Percentiles rank a stretch among this genome's conserved stretches.
phyloP scores from a whole-genome alignment of 1,139 yeast species.

The Blastobotrys apis region DNA sequence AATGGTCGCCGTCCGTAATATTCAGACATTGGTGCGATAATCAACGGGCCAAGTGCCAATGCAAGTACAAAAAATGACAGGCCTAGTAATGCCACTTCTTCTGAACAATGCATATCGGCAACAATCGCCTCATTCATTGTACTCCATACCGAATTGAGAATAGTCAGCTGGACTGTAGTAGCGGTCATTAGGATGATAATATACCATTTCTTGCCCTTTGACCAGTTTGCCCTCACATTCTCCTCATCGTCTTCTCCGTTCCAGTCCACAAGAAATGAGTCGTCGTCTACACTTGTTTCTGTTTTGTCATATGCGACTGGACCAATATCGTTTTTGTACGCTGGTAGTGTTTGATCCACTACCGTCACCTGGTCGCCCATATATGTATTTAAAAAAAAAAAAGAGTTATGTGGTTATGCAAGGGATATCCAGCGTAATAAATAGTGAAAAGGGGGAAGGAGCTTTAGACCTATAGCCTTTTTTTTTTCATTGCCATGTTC shows the following conservation, averaged over 20 bases:
- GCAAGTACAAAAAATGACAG: constrained; percentile 63
- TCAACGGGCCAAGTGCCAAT: constrained; percentile 57
- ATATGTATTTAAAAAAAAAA: too few relatives aligned
- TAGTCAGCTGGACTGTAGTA: constrained; percentile 45
- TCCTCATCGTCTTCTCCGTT: constrained; percentile 45
- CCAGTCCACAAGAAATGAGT: constrained; percentile 23
- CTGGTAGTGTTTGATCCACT: too few relatives aligned
- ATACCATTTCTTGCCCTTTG: constrained; percentile 45
- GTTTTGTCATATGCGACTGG: too few relatives aligned
- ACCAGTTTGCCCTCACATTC: constrained; percentile 44
- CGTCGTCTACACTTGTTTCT: too few relatives aligned
- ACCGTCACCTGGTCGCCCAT: too few relatives aligned
- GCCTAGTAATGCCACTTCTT: constrained; percentile 41
- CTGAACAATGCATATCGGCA: constrained; percentile 21
- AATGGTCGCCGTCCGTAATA: constrained; percentile 58
- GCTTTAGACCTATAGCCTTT: too few relatives aligned
- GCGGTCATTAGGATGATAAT: constrained; percentile 50
- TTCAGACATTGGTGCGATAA: constrained; percentile 63
- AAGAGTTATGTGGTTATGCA: too few relatives aligned
- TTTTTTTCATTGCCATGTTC: too few relatives aligned
- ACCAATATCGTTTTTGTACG: too few relatives aligned
- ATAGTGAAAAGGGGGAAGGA: too few relatives aligned
- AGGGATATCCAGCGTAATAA: too few relatives aligned
- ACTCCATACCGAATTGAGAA: constrained; percentile 54
- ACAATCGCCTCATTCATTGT: constrained; percentile 48